Evolutionary conservation across 305 asterid species (phyloP).

Genomic region (Salvia sclarea): DNA sequence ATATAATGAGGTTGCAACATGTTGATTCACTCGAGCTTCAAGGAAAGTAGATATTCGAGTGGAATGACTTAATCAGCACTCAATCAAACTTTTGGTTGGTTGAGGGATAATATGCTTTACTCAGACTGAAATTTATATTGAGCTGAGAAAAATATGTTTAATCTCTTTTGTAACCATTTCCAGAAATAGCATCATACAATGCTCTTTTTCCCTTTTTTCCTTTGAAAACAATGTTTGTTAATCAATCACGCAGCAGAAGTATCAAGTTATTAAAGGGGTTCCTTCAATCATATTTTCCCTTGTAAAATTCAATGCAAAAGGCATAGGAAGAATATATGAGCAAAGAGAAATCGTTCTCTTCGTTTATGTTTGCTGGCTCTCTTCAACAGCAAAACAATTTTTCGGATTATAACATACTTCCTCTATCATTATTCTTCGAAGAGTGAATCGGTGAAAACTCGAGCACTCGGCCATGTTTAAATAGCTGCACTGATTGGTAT

Average conservation of each 20-base stretch:
- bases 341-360: no score
- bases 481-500: no score
- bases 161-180: neutral
- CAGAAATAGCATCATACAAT: neutral
- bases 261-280: neutral
- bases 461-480: neutral
- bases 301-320: neutral
- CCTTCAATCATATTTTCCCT: neutral
- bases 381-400: constrained; percentile 18
- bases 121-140: neutral
- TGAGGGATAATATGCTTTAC: constrained; percentile 18
- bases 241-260: no score
- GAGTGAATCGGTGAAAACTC: neutral
- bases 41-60: constrained; percentile 55
- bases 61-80: constrained; percentile 65
- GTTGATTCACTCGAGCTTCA: constrained; percentile 40
- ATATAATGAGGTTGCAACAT: constrained; percentile 20
- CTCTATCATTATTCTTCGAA: constrained; percentile 27
- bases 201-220: no score
- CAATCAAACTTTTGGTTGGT: constrained; percentile 28
- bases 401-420: constrained; percentile 32
- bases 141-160: neutral
- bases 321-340: no score
- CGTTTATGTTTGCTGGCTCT: no score
- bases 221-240: no score